Evolutionary conservation across 1,284 basidiomycete species (phyloP), one percentile per base, ranked within the genome.

Genomic region (Ustilago curta): DNA sequence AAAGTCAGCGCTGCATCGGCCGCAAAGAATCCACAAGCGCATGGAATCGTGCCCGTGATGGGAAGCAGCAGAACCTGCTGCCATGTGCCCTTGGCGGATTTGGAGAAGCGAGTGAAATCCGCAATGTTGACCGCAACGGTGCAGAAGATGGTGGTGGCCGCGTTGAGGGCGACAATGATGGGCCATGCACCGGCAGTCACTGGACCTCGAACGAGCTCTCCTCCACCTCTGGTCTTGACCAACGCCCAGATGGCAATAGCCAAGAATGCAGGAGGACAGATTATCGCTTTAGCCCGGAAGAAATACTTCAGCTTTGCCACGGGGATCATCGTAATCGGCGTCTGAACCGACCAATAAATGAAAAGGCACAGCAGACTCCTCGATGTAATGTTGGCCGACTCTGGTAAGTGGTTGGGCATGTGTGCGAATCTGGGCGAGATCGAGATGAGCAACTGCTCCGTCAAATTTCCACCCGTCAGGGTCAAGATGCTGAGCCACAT

Each of bases 401-500:
- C 63, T 1, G 63, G 69, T 18, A 71, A 19, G 3, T 42, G 44
- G 44, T 71, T 71, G 8, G 40, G 35, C 63, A 71, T 71, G 14
- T 66, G 53, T 4, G 18, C 43, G 14, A 71, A 71, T 4, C 62
- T 16, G 2, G 69, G 69, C 31, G 52, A 61, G 4, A 71, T 43
- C n/a, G 45, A 25, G 32, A 56, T 70, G 16, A 70, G 32, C 29
- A 70, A 23, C 39, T 57, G 54, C 40, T 70, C 52, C 18, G 45
- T 54, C 6, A 70, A 16, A 16, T 37, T 65, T 2, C 68, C 68
- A 3, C 68, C 68, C 4, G 60, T 70, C 4, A 61, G 19, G 0
- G 55, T 64, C 25, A 70, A 39, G 32, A 70, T 70, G 37, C 54
- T 65, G 23, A 70, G 29, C 68, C 68, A 70, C 68, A 67, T 67